Evolutionary conservation across 2,329 filamentous ascomycete genomes (phyloP).

Genomic region (Diaporthe batatas): DNA sequence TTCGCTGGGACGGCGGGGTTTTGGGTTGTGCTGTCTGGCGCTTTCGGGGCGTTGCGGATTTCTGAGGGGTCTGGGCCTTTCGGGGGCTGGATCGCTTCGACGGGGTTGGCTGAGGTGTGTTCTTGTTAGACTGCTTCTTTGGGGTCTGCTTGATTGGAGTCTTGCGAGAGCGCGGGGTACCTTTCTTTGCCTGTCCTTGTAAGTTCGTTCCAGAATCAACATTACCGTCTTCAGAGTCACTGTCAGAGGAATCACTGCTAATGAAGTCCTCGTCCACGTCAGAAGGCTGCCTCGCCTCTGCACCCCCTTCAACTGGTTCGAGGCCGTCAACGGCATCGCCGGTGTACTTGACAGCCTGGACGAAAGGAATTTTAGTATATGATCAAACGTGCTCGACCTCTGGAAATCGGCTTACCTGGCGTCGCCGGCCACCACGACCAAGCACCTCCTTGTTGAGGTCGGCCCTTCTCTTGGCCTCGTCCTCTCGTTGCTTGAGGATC

Average conservation of each 20-base stretch:
- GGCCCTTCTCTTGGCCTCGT: conserved; percentile 79
- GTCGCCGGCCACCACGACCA: conserved; percentile 85
- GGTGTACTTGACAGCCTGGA: conserved; percentile 41
- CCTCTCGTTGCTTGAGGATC: conserved; percentile 87
- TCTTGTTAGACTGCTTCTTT: conserved; percentile 50
- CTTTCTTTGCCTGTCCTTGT: conserved; percentile 40
- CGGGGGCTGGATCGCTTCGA: conserved; percentile 42
- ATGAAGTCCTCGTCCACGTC: conserved; percentile 42
- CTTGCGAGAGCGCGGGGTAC: conserved; percentile 39
- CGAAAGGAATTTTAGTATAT: conserved; percentile 37
- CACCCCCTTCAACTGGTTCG: conserved; percentile 19
- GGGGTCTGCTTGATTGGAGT: conserved; percentile 44
- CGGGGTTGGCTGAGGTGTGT: conserved; percentile 45
- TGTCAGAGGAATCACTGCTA: conserved; percentile 38
- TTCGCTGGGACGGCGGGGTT: conserved; percentile 15
- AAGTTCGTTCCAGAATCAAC: conserved; percentile 27
- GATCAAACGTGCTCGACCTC: not conserved
- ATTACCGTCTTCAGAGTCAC: conserved; percentile 36
- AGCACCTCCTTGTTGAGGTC: conserved; percentile 79
- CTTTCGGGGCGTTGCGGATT: conserved; percentile 16
- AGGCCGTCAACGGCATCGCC: conserved; percentile 28
- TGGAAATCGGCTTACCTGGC: conserved; percentile 61
- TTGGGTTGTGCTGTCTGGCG: conserved; percentile 10
- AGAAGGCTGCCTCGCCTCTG: conserved; percentile 30
- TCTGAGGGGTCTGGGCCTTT: conserved; percentile 38